Conservation (phyloP, 345 rosid species). For the Arabidopsis thaliana region TAIR10.1 NC_003076.8:7364001-7364500, state of each 20-base stretch:
- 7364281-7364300: background rate
- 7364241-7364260: slow-evolving; percentile 42
- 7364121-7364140: slow-evolving; percentile 19
- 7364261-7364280: slow-evolving; percentile 28
- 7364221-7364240: slow-evolving; percentile 32
- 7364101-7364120: slow-evolving; percentile 44
- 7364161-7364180: slow-evolving; percentile 33
- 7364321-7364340: slow-evolving; percentile 30
- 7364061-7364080: slow-evolving; percentile 37
- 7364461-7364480: background rate
- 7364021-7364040: slow-evolving; percentile 42
- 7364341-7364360: background rate
- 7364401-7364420: background rate
- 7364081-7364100: slow-evolving; percentile 21
- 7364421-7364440: background rate
- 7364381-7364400: background rate
- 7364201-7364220: slow-evolving; percentile 43
- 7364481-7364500: no score
- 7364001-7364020: slow-evolving; percentile 30
- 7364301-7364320: slow-evolving; percentile 27
- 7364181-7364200: slow-evolving; percentile 32
- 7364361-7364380: slow-evolving; percentile 3
- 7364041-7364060: slow-evolving; percentile 29
- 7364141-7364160: slow-evolving; percentile 31
- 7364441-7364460: background rate